A percentile compares a stretch with the other conserved stretches of the same genome.
Evolutionary conservation across 371 early-diverging fungal genomes (phyloP).

Genomic region (Mortierella sp.): DNA sequence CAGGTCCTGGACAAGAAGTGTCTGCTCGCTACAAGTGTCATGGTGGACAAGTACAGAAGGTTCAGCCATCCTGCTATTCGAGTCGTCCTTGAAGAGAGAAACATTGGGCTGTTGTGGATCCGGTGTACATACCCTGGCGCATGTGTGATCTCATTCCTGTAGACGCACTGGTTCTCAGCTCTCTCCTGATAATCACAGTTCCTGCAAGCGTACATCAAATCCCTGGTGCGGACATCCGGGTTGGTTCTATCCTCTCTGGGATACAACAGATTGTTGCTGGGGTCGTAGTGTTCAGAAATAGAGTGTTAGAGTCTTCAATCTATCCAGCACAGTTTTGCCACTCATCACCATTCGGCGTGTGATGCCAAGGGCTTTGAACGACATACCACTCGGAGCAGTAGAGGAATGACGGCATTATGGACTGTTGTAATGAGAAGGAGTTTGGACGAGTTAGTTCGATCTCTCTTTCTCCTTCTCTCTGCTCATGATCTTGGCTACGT

Average conservation of each 20-base stretch:
- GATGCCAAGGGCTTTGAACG: background rate
- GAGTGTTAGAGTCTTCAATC: constrained; percentile 5
- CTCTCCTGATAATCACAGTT: constrained; percentile 93
- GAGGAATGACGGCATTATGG: constrained; percentile 76
- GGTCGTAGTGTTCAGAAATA: background rate
- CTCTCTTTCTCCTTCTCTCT: no score
- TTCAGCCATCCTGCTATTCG: constrained; percentile 5
- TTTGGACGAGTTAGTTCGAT: no score
- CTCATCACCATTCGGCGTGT: no score
- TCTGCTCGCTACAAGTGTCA: constrained; percentile 75
- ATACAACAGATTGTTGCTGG: constrained; percentile 95
- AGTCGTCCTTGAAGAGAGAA: background rate
- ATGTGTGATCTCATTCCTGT: constrained; percentile 85
- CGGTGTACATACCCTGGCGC: constrained; percentile 75
- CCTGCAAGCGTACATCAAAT: constrained; percentile 91
- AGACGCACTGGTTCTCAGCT: constrained; percentile 85
- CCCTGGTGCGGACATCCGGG: constrained; percentile 54
- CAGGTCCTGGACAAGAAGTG: constrained; percentile 80
- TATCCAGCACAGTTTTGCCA: no score
- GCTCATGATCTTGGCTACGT: no score
- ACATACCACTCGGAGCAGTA: constrained; percentile 80
- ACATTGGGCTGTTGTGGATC: constrained; percentile 2
- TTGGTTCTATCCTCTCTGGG: constrained; percentile 88
- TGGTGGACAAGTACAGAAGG: background rate
- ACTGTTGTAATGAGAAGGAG: no score